A percentile compares a stretch with the other conserved stretches of the same genome.
phyloP scores from a whole-genome alignment of 2,329 filamentous ascomycete genomes.

The Phaeophleospora eucalypticola region DNA sequence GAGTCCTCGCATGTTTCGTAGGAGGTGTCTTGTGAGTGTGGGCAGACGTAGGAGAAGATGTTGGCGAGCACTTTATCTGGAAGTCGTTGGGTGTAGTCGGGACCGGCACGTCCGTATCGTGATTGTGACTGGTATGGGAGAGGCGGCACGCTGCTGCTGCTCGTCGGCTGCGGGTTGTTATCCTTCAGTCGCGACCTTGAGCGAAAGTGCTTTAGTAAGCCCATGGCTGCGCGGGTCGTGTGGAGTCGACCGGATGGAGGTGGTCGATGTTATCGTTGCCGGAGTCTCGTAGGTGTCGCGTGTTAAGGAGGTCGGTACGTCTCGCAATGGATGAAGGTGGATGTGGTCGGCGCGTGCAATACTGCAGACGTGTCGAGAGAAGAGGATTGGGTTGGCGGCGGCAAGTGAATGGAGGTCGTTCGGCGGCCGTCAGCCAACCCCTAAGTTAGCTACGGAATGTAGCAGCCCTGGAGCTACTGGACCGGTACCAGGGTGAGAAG shows the following conservation, averaged over 20 bases:
- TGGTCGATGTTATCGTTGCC: too few relatives aligned
- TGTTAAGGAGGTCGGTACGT: too few relatives aligned
- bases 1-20: constrained; percentile 82
- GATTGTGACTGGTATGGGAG: constrained; percentile 9
- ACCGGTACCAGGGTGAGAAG: too few relatives aligned
- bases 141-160: constrained; percentile 22
- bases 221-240: constrained; percentile 34
- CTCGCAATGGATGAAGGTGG: neutral
- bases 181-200: constrained; percentile 41
- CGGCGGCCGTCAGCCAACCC: neutral
- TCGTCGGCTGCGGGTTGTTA: constrained; percentile 29
- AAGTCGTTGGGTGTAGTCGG: constrained; percentile 49
- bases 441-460: neutral
- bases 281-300: neutral
- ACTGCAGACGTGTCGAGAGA: neutral
- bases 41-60: constrained; percentile 80
- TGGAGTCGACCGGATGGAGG: neutral
- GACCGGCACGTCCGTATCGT: constrained; percentile 19
- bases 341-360: neutral
- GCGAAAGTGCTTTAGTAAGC: constrained; percentile 48
- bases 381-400: neutral
- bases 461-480: too few relatives aligned
- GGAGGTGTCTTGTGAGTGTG: constrained; percentile 70
- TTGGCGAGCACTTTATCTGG: constrained; percentile 66
- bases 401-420: neutral